phyloP scores from a whole-genome alignment of 2,329 filamentous ascomycete genomes.

The Claviceps sorghi region DNA sequence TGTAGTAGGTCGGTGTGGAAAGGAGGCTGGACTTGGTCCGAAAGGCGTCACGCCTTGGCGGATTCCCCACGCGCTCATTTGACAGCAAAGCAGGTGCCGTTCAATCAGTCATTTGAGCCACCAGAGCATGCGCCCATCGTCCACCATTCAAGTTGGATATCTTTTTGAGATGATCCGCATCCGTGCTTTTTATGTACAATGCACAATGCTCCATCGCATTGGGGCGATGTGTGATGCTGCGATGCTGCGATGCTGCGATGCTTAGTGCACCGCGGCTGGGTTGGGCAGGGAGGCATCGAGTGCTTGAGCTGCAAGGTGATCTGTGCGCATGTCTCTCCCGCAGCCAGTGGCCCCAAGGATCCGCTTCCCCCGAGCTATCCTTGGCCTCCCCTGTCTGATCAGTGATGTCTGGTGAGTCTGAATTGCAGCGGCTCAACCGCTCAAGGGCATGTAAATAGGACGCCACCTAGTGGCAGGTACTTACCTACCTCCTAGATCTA shows the following conservation, averaged over 20 bases:
- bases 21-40: not conserved
- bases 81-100: not conserved
- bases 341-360: conserved; percentile 1
- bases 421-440: too few species aligned
- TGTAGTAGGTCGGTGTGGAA: not conserved
- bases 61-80: not conserved
- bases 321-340: conserved; percentile 2
- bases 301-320: not conserved
- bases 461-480: too few species aligned
- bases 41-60: not conserved
- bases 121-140: not conserved
- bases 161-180: not conserved
- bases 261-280: not conserved
- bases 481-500: too few species aligned
- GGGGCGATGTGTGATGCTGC: not conserved
- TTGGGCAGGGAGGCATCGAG: not conserved
- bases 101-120: not conserved
- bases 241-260: too few species aligned
- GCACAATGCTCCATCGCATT: not conserved
- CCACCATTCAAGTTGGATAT: not conserved
- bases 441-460: too few species aligned
- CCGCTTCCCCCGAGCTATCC: not conserved
- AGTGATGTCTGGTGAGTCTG: not conserved
- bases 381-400: not conserved
- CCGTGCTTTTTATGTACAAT: not conserved